phyloP scores from a whole-genome alignment of 2,329 filamentous ascomycete species.

The Xylariaceae sp. region DNA sequence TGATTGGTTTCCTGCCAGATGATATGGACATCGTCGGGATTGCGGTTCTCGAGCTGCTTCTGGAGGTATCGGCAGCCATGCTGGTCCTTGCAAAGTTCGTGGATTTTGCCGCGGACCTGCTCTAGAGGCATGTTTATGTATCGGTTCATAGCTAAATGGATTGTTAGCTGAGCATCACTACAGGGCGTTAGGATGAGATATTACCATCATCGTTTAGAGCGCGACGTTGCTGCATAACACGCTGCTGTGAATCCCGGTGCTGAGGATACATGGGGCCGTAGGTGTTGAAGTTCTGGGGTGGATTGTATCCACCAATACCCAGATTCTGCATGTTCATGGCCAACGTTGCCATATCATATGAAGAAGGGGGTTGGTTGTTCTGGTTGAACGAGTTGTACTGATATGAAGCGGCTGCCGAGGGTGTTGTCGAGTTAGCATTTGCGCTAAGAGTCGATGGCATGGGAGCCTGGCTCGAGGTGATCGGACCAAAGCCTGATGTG shows the following conservation, averaged over 20 bases:
- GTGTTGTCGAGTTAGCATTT: slow-evolving; percentile 11
- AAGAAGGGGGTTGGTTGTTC: slow-evolving; percentile 22
- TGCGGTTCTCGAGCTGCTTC: slow-evolving; percentile 91
- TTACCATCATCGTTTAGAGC: slow-evolving; percentile 67
- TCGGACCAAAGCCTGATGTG: slow-evolving; percentile 72
- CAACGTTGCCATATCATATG: slow-evolving; percentile 52
- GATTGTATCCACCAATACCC: slow-evolving; percentile 49
- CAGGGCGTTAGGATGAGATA: slow-evolving; percentile 17
- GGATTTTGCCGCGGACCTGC: slow-evolving; percentile 75
- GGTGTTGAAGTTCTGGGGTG: slow-evolving; percentile 52
- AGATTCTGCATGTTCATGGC: slow-evolving; percentile 61
- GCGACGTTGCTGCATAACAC: slow-evolving; percentile 70
- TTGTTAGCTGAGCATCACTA: slow-evolving; percentile 4
- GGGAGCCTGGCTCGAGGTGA: slow-evolving; percentile 38
- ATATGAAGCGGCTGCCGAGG: slow-evolving; percentile 16
- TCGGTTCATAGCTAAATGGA: slow-evolving; percentile 59
- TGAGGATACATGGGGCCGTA: slow-evolving; percentile 47
- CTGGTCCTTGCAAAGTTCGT: slow-evolving; percentile 92
- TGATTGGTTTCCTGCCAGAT: slow-evolving; percentile 92
- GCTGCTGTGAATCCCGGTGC: slow-evolving; percentile 69
- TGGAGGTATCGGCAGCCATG: slow-evolving; percentile 95
- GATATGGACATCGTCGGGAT: slow-evolving; percentile 76
- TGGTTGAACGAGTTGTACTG: slow-evolving; percentile 29
- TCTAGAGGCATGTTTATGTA: slow-evolving; percentile 82
- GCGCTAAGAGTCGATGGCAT: slow-evolving; percentile 27